A percentile compares a stretch with the other conserved stretches of the same genome.
Conservation (phyloP, 1,284 basidiomycete species). For the Apiotrichum montevideense region DNA sequence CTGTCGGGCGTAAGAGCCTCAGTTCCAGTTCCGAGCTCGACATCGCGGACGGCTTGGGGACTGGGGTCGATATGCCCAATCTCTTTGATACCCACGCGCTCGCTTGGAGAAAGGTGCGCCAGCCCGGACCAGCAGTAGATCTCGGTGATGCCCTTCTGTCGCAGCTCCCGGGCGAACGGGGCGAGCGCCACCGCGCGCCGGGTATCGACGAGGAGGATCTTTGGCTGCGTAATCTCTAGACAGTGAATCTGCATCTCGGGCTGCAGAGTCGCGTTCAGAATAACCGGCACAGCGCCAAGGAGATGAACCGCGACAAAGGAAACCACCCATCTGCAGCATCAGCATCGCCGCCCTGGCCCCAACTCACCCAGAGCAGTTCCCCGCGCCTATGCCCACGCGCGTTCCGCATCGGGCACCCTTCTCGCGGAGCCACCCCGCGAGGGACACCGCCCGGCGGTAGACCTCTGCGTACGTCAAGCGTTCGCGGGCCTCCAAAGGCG, state of each 20-base stretch:
- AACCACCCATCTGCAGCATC: slow-evolving; percentile 23
- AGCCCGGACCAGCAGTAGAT: background rate
- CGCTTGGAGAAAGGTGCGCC: background rate
- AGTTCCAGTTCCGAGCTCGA: slow-evolving; percentile 8
- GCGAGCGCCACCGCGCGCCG: background rate
- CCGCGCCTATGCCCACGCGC: slow-evolving; percentile 32
- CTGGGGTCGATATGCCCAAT: background rate
- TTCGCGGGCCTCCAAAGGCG: slow-evolving; percentile 1
- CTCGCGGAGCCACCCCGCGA: slow-evolving; percentile 28
- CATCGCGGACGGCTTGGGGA: background rate
- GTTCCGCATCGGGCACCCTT: slow-evolving; percentile 27
- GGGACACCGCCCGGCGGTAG: slow-evolving; percentile 13
- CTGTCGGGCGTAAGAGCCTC: slow-evolving; percentile 26
- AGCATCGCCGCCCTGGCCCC: no score
- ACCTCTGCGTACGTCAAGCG: slow-evolving; percentile 29
- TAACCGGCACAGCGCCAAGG: slow-evolving; percentile 33
- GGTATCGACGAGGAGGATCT: slow-evolving; percentile 19
- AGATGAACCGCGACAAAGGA: slow-evolving; percentile 34
- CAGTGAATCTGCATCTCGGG: slow-evolving; percentile 18
- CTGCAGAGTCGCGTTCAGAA: slow-evolving; percentile 29
- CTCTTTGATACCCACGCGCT: background rate
- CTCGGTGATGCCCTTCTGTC: background rate
- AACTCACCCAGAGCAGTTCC: slow-evolving; percentile 20
- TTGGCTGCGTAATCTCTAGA: slow-evolving; percentile 21
- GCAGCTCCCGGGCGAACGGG: background rate